Evolutionary conservation across 805 yeast genomes (phyloP), one percentile per base, ranked within the genome.

Genomic region (Sugiyamaella smithiae): DNA sequence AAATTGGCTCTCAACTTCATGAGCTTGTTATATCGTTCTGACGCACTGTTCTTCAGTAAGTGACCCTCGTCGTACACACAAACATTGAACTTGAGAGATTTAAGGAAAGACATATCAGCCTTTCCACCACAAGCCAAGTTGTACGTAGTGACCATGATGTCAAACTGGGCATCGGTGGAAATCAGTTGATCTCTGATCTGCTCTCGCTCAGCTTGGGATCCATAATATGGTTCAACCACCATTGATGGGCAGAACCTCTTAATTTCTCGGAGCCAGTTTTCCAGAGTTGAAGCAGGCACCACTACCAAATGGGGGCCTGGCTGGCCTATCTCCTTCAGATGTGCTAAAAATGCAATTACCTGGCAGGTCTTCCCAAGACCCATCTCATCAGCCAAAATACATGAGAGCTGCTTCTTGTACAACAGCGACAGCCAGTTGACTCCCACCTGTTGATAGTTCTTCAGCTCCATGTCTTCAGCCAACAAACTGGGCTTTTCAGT

Each of bases 321-420:
- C 42, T 72, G 71, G n/a, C 73, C 75, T n/a, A 66, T 63, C 57
- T 86, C 84, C 62, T 88, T 88, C 60, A 93, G 74, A 61, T 85
- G 82, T 1, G 98, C 89, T 62, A 93, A 70, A 63, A 93, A 93
- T 5, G 97, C 77, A 67, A 93, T 91, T 26, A 93, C 96, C 68
- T 93, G 98, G 64, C 96, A 85, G 0, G 99, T 93, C 64, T 93
- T 93, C 51, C 99, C 99, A 43, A 93, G 73, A 4, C 74, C 99
- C 99, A 93, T 93, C 65, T 93, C 99, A 69, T 93, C 99, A 0
- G 99, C 99, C 43, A 93, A 72, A 49, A 93, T 93, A 69, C 99
- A 90, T 5, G 97, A 88, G 49, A 93, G 73, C 14, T 81, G 76
- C 61, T 85, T 81, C 50, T 79, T 80, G 65, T 91, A 93, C 25